Base-by-base conservation (phyloP, 2,329 filamentous ascomycete species). In the Neonectria ditissima region DNA sequence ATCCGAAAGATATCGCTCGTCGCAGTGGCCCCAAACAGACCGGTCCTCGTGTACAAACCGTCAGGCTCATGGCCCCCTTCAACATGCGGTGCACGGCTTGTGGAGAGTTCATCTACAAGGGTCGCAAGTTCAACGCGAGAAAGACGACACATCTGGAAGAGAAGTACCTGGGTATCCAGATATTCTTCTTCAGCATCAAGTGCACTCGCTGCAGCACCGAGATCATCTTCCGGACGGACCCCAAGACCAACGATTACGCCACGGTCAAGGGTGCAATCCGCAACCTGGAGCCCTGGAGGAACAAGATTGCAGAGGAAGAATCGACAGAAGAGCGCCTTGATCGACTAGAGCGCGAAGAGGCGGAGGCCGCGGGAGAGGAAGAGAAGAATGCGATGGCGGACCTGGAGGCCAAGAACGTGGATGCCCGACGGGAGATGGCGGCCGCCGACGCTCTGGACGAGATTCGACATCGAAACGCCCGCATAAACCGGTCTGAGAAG, bases 401-500 rank as follows among this genome's bases (percentile, higher is more conserved):
- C 76, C 81, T 99, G 50, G 96, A 99, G 81, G 91, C 92, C 67
- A 98, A 98, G 82, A 97, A 95, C 59, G 82, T 92, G 22, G 96
- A 99, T 77, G 94, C 94, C 1, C 94, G 96, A 82, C 86, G 91
- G 43, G 96, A 99, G 80, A 99, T 99, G 94, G 93, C 92, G 18
- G 93, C 97, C 47, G 96, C 96, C 2, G 96, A 99, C 82, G 95
- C 94, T 8, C 81, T 99, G 59, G 96, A 99, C 78, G 94, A 97
- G 80, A 97, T 99, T 61, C 86, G 95, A 59, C 95, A 92, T 55
- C 84, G 95, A 68, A 99, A 99, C 80, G 96, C 96, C 8, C 85
- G 94, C 67, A 89, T 96, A 53, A 93, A 97, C 78, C 86, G 92
- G 68, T 91, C 90, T 9, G 87, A 89, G 59, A 88, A 89, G 73